A percentile compares a stretch with the other conserved stretches of the same genome.
Conservation (phyloP, 257 asterid species). For the Solanum bulbocastanum region DNA sequence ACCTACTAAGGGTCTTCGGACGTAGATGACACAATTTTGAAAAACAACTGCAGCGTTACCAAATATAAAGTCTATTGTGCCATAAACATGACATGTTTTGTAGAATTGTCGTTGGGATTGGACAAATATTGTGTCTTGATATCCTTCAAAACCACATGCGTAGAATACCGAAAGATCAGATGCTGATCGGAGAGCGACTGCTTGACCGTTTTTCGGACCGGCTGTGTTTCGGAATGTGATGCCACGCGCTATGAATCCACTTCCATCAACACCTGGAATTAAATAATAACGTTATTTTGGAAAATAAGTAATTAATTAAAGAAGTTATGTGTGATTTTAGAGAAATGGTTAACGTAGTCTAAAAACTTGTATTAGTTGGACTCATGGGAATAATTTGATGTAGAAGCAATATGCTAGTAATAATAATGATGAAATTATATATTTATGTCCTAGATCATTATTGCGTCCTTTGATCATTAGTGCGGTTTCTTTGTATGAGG, state of each 20-base stretch:
- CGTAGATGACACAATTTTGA: constrained; percentile 15
- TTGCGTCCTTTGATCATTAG: background rate
- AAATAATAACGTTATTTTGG: background rate
- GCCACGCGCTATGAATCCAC: constrained; percentile 30
- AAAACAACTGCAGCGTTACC: constrained; percentile 24
- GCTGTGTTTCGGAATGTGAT: constrained; percentile 32
- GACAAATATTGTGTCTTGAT: constrained; percentile 29
- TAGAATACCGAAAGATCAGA: constrained; percentile 23
- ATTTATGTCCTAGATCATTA: background rate
- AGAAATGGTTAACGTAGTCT: background rate
- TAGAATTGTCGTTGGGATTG: constrained; percentile 23
- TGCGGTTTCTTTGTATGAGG: background rate
- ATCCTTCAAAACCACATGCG: constrained; percentile 21
- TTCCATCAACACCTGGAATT: constrained; percentile 19
- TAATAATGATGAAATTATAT: background rate
- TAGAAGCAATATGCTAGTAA: background rate
- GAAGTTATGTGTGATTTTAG: background rate
- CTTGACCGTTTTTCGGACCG: constrained; percentile 18
- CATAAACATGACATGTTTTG: constrained; percentile 20
- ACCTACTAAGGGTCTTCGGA: constrained; percentile 12
- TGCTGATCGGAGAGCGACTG: constrained; percentile 25
- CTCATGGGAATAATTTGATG: background rate
- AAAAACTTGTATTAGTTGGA: background rate
- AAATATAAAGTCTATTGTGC: constrained; percentile 34
- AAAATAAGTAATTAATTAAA: background rate